These are phyloP conservation scores for Begonia masoniana DNA, from an alignment of 306 rosid species.

Conservation along the genomic window DNA sequence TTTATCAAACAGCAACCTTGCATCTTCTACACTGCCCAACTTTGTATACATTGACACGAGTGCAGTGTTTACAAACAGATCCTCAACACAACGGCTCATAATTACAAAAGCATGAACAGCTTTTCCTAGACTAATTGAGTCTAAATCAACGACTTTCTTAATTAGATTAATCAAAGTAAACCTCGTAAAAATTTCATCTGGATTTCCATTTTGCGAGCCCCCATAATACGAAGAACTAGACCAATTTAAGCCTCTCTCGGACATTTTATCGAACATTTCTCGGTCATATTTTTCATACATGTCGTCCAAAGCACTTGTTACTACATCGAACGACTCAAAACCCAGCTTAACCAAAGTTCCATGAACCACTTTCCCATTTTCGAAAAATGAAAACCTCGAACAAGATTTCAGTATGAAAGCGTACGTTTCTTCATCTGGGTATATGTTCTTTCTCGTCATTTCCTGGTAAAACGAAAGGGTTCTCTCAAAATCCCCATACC, in stretches of 20 bases:
- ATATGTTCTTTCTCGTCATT: slow-evolving; percentile 31
- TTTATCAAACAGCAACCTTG: slow-evolving; percentile 36
- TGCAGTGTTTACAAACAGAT: slow-evolving; percentile 51
- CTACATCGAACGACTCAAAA: slow-evolving; percentile 30
- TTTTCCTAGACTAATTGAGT: slow-evolving; percentile 29
- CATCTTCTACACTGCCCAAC: slow-evolving; percentile 33
- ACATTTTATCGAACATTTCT: slow-evolving; percentile 14
- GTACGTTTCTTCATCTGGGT: slow-evolving; percentile 40
- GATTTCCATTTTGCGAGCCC: slow-evolving; percentile 26
- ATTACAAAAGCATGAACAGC: slow-evolving; percentile 33
- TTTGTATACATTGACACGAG: slow-evolving; percentile 55
- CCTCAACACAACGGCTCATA: slow-evolving; percentile 29
- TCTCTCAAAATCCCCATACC: slow-evolving; percentile 27
- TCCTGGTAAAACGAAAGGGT: slow-evolving; percentile 31
- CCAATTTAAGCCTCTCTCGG: slow-evolving; percentile 10
- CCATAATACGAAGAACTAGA: slow-evolving; percentile 30
- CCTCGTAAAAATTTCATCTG: slow-evolving; percentile 17
- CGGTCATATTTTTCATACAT: slow-evolving; percentile 17
- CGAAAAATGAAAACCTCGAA: slow-evolving; percentile 11
- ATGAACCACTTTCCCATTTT: slow-evolving; percentile 31
- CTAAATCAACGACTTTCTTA: slow-evolving; percentile 32
- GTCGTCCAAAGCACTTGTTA: slow-evolving; percentile 24
- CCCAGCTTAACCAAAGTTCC: slow-evolving; percentile 55
- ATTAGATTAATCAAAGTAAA: slow-evolving; percentile 29
- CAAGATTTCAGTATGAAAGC: slow-evolving; percentile 36